phyloP scores from a whole-genome alignment of 306 rosid genomes.

The Dalbergia cultrata region DNA sequence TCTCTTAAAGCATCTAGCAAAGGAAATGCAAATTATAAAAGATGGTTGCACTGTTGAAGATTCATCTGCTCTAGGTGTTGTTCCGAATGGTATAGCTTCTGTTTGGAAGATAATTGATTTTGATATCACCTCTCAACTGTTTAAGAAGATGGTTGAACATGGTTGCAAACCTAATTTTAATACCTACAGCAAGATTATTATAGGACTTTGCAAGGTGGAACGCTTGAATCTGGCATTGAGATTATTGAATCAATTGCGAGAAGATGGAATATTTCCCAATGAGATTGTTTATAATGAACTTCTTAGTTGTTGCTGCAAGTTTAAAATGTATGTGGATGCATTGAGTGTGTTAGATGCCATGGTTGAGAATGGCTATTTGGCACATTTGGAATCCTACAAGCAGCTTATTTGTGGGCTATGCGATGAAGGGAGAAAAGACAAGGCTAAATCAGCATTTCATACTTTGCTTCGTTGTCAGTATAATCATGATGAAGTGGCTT shows the following conservation, averaged over 20 bases:
- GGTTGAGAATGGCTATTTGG: conserved; percentile 64
- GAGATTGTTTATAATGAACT: conserved; percentile 62
- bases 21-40: conserved; percentile 39
- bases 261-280: conserved; percentile 56
- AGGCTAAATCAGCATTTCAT: conserved; percentile 60
- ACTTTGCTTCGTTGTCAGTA: conserved; percentile 61
- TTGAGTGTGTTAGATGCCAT: conserved; percentile 54
- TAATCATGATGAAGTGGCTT: conserved; percentile 76
- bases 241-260: conserved; percentile 61
- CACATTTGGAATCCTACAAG: conserved; percentile 64
- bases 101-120: conserved; percentile 68
- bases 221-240: conserved; percentile 57
- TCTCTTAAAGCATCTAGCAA: conserved; percentile 64
- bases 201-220: conserved; percentile 68
- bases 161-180: conserved; percentile 65
- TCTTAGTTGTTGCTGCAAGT: conserved; percentile 64
- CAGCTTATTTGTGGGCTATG: conserved; percentile 71
- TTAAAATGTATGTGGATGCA: conserved; percentile 62
- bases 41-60: conserved; percentile 22
- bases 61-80: conserved; percentile 45
- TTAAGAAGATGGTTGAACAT: conserved; percentile 64
- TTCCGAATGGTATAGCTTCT: conserved; percentile 43
- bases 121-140: conserved; percentile 56
- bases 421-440: conserved; percentile 58
- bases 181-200: conserved; percentile 66